Percentiles rank a stretch among this genome's conserved stretches.
phyloP scores from a whole-genome alignment of 306 rosid species.

The Dalbergia cultrata region DNA sequence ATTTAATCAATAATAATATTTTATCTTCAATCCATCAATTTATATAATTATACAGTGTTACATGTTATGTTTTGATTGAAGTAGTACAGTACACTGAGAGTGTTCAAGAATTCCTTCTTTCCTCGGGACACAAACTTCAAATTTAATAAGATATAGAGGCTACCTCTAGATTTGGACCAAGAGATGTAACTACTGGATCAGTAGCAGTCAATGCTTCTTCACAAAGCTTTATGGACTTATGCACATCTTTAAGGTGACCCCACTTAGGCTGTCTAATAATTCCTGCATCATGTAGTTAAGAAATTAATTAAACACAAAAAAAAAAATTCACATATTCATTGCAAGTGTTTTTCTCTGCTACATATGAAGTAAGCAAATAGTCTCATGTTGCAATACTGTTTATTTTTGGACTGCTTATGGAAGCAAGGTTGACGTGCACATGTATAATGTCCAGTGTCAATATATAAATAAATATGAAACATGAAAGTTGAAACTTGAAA shows the following conservation, averaged over 20 bases:
- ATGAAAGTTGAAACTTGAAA: constrained; percentile 1
- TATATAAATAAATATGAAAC: not conserved
- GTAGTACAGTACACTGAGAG: not conserved
- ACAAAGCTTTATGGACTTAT: constrained; percentile 85
- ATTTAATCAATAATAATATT: no score
- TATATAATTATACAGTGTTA: no score
- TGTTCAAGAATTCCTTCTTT: not conserved
- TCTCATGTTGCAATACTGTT: constrained; percentile 6
- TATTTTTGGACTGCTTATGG: not conserved
- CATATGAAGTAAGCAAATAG: constrained; percentile 3
- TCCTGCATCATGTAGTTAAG: constrained; percentile 64
- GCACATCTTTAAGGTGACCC: constrained; percentile 96
- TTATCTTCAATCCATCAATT: no score
- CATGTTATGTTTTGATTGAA: not conserved
- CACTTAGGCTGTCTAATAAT: constrained; percentile 90
- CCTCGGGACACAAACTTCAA: constrained; percentile 14
- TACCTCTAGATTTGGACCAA: constrained; percentile 85
- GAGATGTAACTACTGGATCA: constrained; percentile 75
- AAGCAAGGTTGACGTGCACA: no score
- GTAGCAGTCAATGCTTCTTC: constrained; percentile 83
- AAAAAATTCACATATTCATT: not conserved
- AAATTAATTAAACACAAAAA: not conserved
- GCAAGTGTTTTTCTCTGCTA: not conserved
- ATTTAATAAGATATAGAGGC: constrained; percentile 10
- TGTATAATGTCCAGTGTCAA: no score